These are phyloP conservation scores for Termitomyces sp. DNA, from an alignment of 768 basidiomycete species.

Conservation along the genomic window DNA sequence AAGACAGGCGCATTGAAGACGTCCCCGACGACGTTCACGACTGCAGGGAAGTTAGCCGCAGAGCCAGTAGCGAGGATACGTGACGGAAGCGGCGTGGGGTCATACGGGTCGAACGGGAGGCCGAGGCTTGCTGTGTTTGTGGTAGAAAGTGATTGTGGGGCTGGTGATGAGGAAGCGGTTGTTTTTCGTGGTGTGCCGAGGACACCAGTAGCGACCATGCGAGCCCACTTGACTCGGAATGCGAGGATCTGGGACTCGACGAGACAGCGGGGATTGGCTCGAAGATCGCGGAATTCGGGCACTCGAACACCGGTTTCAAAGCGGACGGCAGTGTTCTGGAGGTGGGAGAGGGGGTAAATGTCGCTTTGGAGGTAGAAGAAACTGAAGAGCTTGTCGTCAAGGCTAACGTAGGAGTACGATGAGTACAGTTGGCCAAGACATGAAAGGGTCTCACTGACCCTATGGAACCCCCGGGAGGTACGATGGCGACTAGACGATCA, in stretches of 20 bases:
- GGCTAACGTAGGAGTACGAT: constrained; percentile 34
- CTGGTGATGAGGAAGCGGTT: constrained; percentile 20
- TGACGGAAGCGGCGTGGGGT: constrained; percentile 58
- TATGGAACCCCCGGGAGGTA: constrained; percentile 87
- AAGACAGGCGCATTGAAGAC: constrained; percentile 81
- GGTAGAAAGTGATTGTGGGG: constrained; percentile 2
- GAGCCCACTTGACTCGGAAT: constrained; percentile 80
- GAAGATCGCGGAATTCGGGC: constrained; percentile 82
- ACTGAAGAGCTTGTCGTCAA: constrained; percentile 88
- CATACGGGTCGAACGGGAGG: constrained; percentile 77
- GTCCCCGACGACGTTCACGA: constrained; percentile 77
- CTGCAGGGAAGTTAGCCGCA: constrained; percentile 80
- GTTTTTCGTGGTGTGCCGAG: constrained; percentile 45
- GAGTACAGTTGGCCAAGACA: constrained; percentile 3
- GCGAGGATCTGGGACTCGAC: constrained; percentile 79
- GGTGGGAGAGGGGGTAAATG: constrained; percentile 68
- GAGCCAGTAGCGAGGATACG: constrained; percentile 74
- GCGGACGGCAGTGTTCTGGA: constrained; percentile 75
- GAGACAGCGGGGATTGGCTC: constrained; percentile 85
- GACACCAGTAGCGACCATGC: constrained; percentile 66
- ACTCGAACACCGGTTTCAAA: constrained; percentile 89
- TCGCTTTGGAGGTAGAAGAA: constrained; percentile 87
- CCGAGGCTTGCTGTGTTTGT: constrained; percentile 45
- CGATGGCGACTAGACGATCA: constrained; percentile 82
- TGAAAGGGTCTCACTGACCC: constrained; percentile 46